Base-by-base conservation (phyloP, 805 yeast genomes). In the Maudiozyma pseudohumilis region DNA sequence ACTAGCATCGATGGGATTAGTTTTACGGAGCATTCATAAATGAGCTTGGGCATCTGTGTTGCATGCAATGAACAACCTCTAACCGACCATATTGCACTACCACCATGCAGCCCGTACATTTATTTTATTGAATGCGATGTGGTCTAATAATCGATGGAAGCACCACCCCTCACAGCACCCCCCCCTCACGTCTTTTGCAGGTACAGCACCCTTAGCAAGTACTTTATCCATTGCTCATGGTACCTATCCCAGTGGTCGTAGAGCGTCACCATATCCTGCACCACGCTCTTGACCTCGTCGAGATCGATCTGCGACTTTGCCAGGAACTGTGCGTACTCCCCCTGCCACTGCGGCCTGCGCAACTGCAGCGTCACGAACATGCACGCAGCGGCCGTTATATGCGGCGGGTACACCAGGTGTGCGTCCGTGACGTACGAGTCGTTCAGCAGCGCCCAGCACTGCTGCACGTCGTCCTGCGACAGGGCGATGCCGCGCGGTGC, bases 371-470 rank as follows among this genome's bases (percentile, higher is more conserved):
- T 79, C 38, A 88, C 67, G 59, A 85, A 87, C n/a, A 88, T 63
- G 9, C 95, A 74, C 0, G 92, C 75, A 28, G 81, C 61, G 3
- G 96, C 94, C 7, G 88, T 72, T 9, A 87, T 74, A 60, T 88
- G 95, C 0, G 98, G 98, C 0, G 97, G 89, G 45, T 75, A 79
- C 12, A 88, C 55, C 33, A 92, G 59, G 40, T 85, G 89, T 13
- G 84, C 64, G 56, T 92, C 97, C 1, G 95, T 86, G 32, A 86
- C 77, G 56, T 82, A 88, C 44, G 88, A 75, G 55, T 89, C 97
- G 56, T 87, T 92, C 26, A 92, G 72, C 35, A 88, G 67, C 1
- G 94, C 80, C 96, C 97, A 92, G 8, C 84, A 69, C 32, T 82
- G 76, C 52, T 89, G 96, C 23, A 81, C 55, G 50, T 88, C 96